phyloP scores from a whole-genome alignment of 805 yeast genomes.

The Teunomyces aglyptinius region DNA sequence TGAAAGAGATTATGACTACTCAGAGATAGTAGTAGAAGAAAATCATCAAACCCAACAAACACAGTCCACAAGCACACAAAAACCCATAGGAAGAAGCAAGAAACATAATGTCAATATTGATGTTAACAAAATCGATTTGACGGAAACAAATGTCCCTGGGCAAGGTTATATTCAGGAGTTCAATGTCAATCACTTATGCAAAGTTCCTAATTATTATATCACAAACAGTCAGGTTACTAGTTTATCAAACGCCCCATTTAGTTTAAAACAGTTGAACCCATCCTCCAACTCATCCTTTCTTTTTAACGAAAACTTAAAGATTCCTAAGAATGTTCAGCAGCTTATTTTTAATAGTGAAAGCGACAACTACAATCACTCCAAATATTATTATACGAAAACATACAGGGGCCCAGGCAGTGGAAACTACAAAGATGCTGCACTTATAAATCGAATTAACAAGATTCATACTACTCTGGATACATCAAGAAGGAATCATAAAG shows the following conservation, averaged over 20 bases:
- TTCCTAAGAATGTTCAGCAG: slow-evolving; percentile 36
- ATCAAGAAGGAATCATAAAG: slow-evolving; percentile 16
- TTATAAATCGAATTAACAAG: slow-evolving; percentile 38
- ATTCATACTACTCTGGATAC: slow-evolving; percentile 25
- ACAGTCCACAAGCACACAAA: slow-evolving; percentile 11
- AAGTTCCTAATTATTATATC: slow-evolving; percentile 42
- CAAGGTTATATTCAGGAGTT: slow-evolving; percentile 45
- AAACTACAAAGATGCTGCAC: slow-evolving; percentile 43
- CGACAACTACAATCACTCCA: slow-evolving; percentile 33
- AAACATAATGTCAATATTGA: slow-evolving; percentile 33
- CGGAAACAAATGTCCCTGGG: slow-evolving; percentile 42
- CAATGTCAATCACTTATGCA: slow-evolving; percentile 38
- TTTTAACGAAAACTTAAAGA: slow-evolving; percentile 24
- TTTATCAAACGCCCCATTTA: slow-evolving; percentile 1
- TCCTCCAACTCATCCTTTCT: slow-evolving; percentile 19
- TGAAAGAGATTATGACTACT: slow-evolving; percentile 26
- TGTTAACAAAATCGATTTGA: slow-evolving; percentile 39
- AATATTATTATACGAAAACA: slow-evolving; percentile 39
- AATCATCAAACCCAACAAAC: slow-evolving; percentile 11
- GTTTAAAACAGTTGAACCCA: slow-evolving; percentile 15
- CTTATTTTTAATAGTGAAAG: slow-evolving; percentile 34
- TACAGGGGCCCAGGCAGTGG: slow-evolving; percentile 48
- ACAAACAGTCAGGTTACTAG: slow-evolving; percentile 25
- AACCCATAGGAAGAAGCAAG: slow-evolving; percentile 29
- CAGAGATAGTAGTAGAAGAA: slow-evolving; percentile 14